Conservation (phyloP, 176 grass and related monocot species). For the Cocos nucifera region DNA sequence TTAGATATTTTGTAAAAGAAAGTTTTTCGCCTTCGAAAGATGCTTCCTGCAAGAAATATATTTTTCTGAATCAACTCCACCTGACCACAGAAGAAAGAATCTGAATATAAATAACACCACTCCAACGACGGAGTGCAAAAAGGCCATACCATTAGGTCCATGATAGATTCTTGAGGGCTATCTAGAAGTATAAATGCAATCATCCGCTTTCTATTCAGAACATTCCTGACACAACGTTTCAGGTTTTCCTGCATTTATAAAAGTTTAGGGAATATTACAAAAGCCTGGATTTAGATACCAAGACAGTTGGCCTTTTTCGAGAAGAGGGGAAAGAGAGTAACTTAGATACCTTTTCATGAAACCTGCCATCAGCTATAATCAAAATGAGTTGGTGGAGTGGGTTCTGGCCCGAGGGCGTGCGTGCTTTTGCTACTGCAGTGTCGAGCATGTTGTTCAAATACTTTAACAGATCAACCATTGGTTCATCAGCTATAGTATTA, state of each 20-base stretch:
- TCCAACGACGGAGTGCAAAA: not conserved
- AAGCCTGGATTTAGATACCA: no score
- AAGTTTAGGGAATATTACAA: not conserved
- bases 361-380: conserved; percentile 82
- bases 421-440: conserved; percentile 48
- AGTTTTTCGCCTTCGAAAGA: conserved; percentile 32
- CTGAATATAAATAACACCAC: no score
- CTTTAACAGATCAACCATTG: conserved; percentile 77
- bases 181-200: conserved; percentile 82
- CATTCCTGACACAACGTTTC: conserved; percentile 62
- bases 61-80: no score
- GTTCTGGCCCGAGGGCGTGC: conserved; percentile 77
- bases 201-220: conserved; percentile 73
- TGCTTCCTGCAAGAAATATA: conserved; percentile 32
- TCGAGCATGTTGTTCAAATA: conserved; percentile 81
- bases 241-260: conserved; percentile 49
- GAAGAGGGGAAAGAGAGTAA: not conserved
- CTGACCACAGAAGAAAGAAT: no score
- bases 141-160: conserved; percentile 43
- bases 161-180: conserved; percentile 71
- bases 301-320: no score
- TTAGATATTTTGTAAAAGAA: conserved; percentile 46
- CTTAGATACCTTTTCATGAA: conserved; percentile 69
- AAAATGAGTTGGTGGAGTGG: conserved; percentile 79
- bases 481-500: conserved; percentile 78